Evolutionary conservation across 2,329 filamentous ascomycete species (phyloP), one percentile per base, ranked within the genome.

Genomic region (Sclerotinia minor): DNA sequence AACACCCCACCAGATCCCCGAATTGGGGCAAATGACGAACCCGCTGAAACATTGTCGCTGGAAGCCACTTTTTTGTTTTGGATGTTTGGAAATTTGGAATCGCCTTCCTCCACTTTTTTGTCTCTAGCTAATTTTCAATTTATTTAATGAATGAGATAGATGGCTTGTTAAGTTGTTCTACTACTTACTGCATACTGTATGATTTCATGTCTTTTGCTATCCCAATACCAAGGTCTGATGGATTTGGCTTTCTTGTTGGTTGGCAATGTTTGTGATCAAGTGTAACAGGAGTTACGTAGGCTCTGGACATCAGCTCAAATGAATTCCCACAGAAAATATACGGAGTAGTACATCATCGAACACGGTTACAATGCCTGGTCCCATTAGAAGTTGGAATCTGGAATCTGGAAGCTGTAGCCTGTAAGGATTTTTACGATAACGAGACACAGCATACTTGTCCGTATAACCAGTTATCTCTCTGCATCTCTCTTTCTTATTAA

Each of bases 51-150:
- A 47, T 47, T 19, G 19, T 47, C 4, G 19, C 17, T 41, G 38
- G 38, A 41, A 41, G 38, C 38, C 38, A 41, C 38, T 41, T 41
- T 41, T 41, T 41, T 17, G 38, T 17, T 41, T 41, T 17, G 15
- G 38, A 41, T 41, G 38, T 17, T 41, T 41, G 38, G 38, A 29
- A 19, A 54, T 26, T 55, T 55, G 53, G 53, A 55, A 57, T 41
- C 38, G 54, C 38, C 35, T n/a, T 41, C 54, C 54, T 41, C 54
- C 54, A 41, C 54, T 44, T 60, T 60, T 60, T 60, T 60, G 58
- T 60, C 21, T 60, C 44, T 24, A 19, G 8, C n/a, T 60, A 49
- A 47, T 60, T 49, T 49, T 49, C 41, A 17, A 17, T 47, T 45
- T n/a, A 59, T 59, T 44, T 19, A 21, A 17, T 24, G 8, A 8